Base-by-base conservation (phyloP, 1,139 yeast genomes). In the Debaryomyces sp. region DNA sequence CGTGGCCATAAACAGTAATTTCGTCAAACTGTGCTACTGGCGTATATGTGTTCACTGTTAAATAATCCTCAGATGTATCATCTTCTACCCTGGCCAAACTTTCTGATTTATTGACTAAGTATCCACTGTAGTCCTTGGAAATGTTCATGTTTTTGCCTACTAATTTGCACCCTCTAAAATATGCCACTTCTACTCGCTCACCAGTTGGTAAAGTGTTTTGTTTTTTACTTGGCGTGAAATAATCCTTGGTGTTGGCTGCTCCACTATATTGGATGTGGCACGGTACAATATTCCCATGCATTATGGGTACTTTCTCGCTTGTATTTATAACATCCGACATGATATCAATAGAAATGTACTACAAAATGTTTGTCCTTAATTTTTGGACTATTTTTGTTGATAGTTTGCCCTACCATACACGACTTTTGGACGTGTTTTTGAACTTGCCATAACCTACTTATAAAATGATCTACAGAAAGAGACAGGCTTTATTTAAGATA, bases 131-230 rank as follows among this genome's bases (percentile, higher is more conserved):
- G 18, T 58, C 41, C 8, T 51, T 45, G 0, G 56, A 48, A 12
- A 73, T 56, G 6, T 59, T 57, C 1, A 67, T 43, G 5, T 55
- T 48, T 35, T 60, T 61, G 0, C 78, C 79, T 5, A 70, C 61
- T 15, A 75, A 57, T 49, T 67, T 68, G 50, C 74, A 66, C 0
- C 80, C 80, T 57, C 80, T 60, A 50, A 72, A 75, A 51, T 66
- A 71, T 6, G 77, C 74, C 1, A 62, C 58, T 18, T 58, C 53
- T 1, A 54, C 64, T 4, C 55, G 54, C 32, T 55, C 48, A 15
- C 52, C 57, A 3, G 54, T 50, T 13, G 39, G 49, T 41, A 46
- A 41, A 4, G 45, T 46, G 43, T 65, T 66, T 6, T 40, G 48
- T 15, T 54, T 51, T 44, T 73, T 71, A 9, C 78, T 65, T 1